Evolutionary conservation across 805 yeast species (phyloP), one percentile per base, ranked within the genome.

Genomic region (Brettanomyces nanus): DNA sequence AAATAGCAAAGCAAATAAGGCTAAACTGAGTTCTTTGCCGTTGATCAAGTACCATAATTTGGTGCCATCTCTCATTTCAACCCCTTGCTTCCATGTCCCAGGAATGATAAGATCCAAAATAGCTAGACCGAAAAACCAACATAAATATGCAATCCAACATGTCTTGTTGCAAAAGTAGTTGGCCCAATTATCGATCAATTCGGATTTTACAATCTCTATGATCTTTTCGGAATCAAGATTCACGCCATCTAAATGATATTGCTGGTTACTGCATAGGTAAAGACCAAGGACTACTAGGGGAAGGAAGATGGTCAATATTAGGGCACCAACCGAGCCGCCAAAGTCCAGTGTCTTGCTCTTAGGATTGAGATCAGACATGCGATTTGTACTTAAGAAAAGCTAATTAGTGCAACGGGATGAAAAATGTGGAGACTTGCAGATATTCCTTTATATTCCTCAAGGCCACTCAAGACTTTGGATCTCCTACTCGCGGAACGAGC

Each of bases 11-110:
- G 59, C 45, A 4, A 48, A 55, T 38, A 52, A 62, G 28, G 46
- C 62, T 23, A 68, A 53, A 21, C 76, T 65, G 42, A 85, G 63
- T 19, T 73, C 64, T 35, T 69, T 58, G 10, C 97, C 97, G 55
- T 92, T 90, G 63, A 92, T 83, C 52, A 82, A 79, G 63, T 90
- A 90, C 15, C 57, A 53, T 43, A 90, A 68, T 35, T 59, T 59
- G 1, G 84, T 69, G 2, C 92, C 92, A 56, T 87, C 95, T 51
- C 97, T 70, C 41, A 90, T 63, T 39, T 56, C 59, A 9, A 79
- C 75, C 19, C 98, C 98, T 23, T 71, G 54, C 54, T 58, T 41
- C 63, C 69, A 1, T 90, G 95, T 18, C 79, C 90, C 96, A 10
- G 90, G 89, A 25, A 84, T 61, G 3, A 79, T 49, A 11, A 71